Base-by-base conservation (phyloP, 2,329 filamentous ascomycete species). In the Sordariomycetes sp. region DNA sequence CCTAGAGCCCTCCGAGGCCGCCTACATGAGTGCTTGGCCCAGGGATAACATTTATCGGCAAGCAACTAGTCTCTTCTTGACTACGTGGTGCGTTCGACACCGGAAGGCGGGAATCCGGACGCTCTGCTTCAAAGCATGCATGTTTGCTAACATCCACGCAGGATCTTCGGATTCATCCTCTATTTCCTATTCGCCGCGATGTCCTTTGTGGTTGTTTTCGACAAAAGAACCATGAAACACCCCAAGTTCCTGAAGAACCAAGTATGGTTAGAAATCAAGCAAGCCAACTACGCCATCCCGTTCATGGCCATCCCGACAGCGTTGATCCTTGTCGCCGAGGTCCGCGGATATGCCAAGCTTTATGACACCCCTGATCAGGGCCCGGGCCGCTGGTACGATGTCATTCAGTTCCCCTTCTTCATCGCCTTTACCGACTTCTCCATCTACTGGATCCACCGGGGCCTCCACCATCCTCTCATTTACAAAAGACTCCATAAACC, bases 171-270 rank as follows among this genome's bases (percentile, higher is more conserved):
- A 58, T 72, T 92, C 37, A 63, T 91, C 53, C 78, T 94, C 59
- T 97, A 97, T 79, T 96, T 93, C 71, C 66, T 89, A 63, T 90
- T 90, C 69, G 89, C 92, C 3, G 80, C 86, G 6, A 78, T 95
- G 20, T 96, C 91, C 18, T 97, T 95, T 74, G 66, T 87, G 67
- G 87, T 96, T 74, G 79, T 97, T 68, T 97, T 96, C 76, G 92
- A 97, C 74, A 94, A 97, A 73, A 81, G 84, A 50, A 94, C 89
- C 52, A 85, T 93, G 73, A 78, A 90, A 57, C 93, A 97, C 71
- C 93, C 93, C 54, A 94, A 94, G 69, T 97, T 93, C 72, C 86
- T 97, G 68, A 95, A 94, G 76, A 93, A 96, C 74, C 93, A 97
- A 72, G 87, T 97, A 62, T 77, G 79, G 60, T 81, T 91, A 66